Percentiles rank a stretch among this genome's conserved stretches.
These are phyloP conservation scores for Akanthomyces lecanii DNA, from an alignment of 2,329 filamentous ascomycete species.

Conservation along the genomic window DNA sequence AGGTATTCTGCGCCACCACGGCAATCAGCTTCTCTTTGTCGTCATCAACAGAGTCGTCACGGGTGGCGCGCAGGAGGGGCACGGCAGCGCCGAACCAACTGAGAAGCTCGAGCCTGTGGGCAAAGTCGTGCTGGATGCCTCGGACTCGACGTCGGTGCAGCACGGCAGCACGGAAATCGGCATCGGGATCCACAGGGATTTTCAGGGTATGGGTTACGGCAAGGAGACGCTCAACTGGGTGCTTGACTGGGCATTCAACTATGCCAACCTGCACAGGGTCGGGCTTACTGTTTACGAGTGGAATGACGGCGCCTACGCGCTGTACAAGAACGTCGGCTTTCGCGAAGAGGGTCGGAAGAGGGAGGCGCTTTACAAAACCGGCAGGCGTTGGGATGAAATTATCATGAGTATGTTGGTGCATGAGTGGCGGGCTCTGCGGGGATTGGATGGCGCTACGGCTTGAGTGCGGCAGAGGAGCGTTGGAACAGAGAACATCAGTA, in stretches of 20 bases:
- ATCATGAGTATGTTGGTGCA: constrained; percentile 31
- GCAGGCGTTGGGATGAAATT: constrained; percentile 31
- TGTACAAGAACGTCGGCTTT: constrained; percentile 43
- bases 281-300: constrained; percentile 36
- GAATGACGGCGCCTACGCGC: constrained; percentile 35
- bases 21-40: constrained; percentile 7
- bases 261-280: constrained; percentile 39
- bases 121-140: background rate
- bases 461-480: background rate
- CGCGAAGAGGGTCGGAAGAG: constrained; percentile 36
- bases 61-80: background rate
- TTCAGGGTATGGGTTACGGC: constrained; percentile 39
- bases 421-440: constrained; percentile 26
- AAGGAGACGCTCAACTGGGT: constrained; percentile 41
- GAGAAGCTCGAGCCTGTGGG: background rate
- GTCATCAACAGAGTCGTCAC: constrained; percentile 2
- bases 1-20: background rate
- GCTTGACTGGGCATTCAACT: constrained; percentile 39
- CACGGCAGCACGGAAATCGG: constrained; percentile 25
- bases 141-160: background rate
- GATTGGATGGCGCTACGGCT: background rate
- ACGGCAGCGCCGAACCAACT: background rate
- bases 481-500: background rate
- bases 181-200: constrained; percentile 30
- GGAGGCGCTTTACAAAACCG: constrained; percentile 30